Percentiles rank a stretch among this genome's conserved stretches.
These are phyloP conservation scores for Metschnikowia lachancei DNA, from an alignment of 805 yeast species.

Conservation along the genomic window DNA sequence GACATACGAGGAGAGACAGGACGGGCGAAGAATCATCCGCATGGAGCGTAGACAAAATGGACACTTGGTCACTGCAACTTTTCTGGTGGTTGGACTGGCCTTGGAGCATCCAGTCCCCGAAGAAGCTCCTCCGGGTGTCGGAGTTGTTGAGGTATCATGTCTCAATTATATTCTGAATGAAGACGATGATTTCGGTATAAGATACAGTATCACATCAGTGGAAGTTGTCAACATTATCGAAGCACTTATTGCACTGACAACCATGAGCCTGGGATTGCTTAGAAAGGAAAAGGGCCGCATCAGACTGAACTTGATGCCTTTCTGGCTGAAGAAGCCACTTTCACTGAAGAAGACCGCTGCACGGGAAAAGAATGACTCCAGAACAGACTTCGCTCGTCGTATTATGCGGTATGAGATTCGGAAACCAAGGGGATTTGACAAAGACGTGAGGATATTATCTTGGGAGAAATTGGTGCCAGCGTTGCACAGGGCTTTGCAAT, in stretches of 20 bases:
- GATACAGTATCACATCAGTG: slow-evolving; percentile 58
- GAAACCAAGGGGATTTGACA: slow-evolving; percentile 67
- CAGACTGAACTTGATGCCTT: slow-evolving; percentile 63
- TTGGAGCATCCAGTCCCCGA: slow-evolving; percentile 44
- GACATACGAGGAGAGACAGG: slow-evolving; percentile 45
- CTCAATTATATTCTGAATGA: slow-evolving; percentile 42
- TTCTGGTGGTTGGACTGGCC: slow-evolving; percentile 50
- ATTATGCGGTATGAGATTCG: slow-evolving; percentile 62
- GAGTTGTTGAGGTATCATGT: slow-evolving; percentile 59
- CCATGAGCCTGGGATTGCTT: slow-evolving; percentile 47
- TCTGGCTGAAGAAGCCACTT: slow-evolving; percentile 62
- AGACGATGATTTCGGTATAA: slow-evolving; percentile 25
- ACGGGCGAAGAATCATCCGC: slow-evolving; percentile 55
- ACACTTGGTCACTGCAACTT: slow-evolving; percentile 45
- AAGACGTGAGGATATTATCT: slow-evolving; percentile 59
- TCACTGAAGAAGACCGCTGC: slow-evolving; percentile 40
- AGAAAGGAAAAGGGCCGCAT: slow-evolving; percentile 66
- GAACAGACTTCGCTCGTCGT: slow-evolving; percentile 55
- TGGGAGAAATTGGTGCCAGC: slow-evolving; percentile 64
- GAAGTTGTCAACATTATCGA: slow-evolving; percentile 68
- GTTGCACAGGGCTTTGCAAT: slow-evolving; percentile 59
- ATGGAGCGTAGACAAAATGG: slow-evolving; percentile 54
- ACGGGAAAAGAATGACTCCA: slow-evolving; percentile 8
- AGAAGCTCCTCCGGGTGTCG: slow-evolving; percentile 40
- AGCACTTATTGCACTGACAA: slow-evolving; percentile 51